Conservation (phyloP, 768 basidiomycete species). For the Cyathus striatus region DNA sequence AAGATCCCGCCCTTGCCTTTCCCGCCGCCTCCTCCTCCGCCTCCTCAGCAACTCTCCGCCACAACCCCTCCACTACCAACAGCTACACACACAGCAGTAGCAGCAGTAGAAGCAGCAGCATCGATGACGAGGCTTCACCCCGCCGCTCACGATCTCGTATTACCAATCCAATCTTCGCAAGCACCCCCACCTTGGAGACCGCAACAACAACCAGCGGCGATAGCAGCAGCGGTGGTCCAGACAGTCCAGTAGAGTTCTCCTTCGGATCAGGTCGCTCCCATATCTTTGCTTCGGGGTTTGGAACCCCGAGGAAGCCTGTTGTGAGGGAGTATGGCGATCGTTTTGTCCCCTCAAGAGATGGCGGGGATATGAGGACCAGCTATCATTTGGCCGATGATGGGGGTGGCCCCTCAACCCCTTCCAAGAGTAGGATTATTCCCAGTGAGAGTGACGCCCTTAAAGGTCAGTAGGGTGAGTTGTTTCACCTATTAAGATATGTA, state of each 20-base stretch:
- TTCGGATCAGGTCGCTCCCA: too few species aligned
- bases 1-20: constrained; percentile 43
- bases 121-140: constrained; percentile 49
- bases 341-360: constrained; percentile 65
- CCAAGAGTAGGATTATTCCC: constrained; percentile 59
- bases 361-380: constrained; percentile 59
- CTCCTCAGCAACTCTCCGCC: too few species aligned
- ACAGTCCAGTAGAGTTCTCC: constrained; percentile 28
- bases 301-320: too few species aligned
- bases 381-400: constrained; percentile 62
- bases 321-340: constrained; percentile 53
- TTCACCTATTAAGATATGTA: too few species aligned
- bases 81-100: too few species aligned
- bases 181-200: constrained; percentile 55
- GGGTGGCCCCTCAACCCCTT: constrained; percentile 50
- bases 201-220: constrained; percentile 51
- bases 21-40: too few species aligned
- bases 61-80: too few species aligned
- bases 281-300: too few species aligned
- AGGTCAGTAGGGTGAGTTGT: constrained; percentile 35
- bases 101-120: too few species aligned
- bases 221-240: constrained; percentile 45
- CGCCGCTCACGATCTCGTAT: constrained; percentile 31
- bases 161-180: constrained; percentile 48
- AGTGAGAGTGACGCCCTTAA: constrained; percentile 74